These are phyloP conservation scores for Trametes cingulata DNA, from an alignment of 768 basidiomycete genomes.

Conservation along the genomic window DNA sequence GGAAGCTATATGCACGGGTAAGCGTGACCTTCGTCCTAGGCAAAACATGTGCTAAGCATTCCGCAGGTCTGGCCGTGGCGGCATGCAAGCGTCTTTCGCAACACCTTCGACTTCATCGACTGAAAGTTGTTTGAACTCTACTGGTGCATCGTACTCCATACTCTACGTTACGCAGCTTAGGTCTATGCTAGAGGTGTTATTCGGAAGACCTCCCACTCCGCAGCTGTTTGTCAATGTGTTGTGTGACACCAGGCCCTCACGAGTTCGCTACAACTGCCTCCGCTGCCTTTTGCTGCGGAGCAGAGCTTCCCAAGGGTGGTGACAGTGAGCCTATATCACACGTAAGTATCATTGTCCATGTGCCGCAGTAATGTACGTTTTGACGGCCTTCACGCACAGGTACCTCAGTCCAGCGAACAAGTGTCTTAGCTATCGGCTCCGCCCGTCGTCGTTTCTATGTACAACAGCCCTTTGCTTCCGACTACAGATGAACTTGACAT, in stretches of 20 bases:
- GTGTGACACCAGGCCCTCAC: too few relatives aligned
- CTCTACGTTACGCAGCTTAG: too few relatives aligned
- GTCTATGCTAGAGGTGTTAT: too few relatives aligned
- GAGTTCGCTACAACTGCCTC: too few relatives aligned
- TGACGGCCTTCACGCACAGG: too few relatives aligned
- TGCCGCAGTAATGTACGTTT: too few relatives aligned
- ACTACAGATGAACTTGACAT: neutral
- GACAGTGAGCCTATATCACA: too few relatives aligned
- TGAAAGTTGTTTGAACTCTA: neutral
- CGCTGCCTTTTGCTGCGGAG: too few relatives aligned
- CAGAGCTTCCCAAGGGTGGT: too few relatives aligned
- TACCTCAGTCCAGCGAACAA: neutral
- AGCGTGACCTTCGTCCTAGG: conserved; percentile 23
- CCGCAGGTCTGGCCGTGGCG: conserved; percentile 32
- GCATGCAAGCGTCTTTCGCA: conserved; percentile 31
- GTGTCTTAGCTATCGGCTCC: neutral
- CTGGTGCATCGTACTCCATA: neutral
- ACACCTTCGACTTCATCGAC: conserved; percentile 32
- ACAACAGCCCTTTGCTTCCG: neutral
- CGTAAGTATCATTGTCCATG: too few relatives aligned
- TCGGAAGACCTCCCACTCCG: too few relatives aligned
- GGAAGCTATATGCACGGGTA: conserved; percentile 67
- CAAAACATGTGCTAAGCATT: neutral
- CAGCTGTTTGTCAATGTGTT: too few relatives aligned
- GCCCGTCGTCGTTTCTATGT: neutral